Evolutionary conservation across 2,329 filamentous ascomycete species (phyloP).

Genomic region (Bipolaris oryzae): DNA sequence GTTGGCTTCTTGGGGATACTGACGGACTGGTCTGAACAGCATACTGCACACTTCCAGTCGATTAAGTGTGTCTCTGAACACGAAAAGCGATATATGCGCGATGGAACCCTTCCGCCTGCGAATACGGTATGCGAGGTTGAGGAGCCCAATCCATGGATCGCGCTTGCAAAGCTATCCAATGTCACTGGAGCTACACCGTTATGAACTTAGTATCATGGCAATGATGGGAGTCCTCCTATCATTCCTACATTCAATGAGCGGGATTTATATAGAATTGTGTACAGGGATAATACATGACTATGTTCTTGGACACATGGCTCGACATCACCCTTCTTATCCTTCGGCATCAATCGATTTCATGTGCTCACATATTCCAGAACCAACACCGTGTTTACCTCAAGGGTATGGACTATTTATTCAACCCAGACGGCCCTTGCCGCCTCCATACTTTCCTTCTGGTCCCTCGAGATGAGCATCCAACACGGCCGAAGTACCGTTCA

Average conservation of each 20-base stretch:
- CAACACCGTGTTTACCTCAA: too few relatives aligned
- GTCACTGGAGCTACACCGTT: background rate
- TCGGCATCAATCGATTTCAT: too few relatives aligned
- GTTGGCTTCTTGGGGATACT: background rate
- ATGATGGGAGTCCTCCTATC: background rate
- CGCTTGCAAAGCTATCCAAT: background rate
- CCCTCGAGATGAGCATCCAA: constrained; percentile 66
- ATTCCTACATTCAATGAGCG: background rate
- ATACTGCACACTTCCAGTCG: constrained; percentile 20
- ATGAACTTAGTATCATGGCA: background rate
- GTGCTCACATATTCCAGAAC: too few relatives aligned
- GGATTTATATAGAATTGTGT: background rate
- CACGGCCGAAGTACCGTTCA: constrained; percentile 64
- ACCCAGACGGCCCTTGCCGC: constrained; percentile 29
- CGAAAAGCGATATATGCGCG: constrained; percentile 22
- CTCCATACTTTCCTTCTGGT: constrained; percentile 60
- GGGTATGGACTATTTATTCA: background rate
- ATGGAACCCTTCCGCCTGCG: constrained; percentile 18
- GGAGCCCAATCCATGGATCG: constrained; percentile 22
- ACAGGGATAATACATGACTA: background rate
- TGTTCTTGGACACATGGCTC: background rate
- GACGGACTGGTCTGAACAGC: constrained; percentile 1
- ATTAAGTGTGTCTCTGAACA: constrained; percentile 14
- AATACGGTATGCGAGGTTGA: constrained; percentile 21
- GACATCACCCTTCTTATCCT: background rate